Evolutionary conservation across 768 basidiomycete species (phyloP).

Genomic region (Serendipita sp.): DNA sequence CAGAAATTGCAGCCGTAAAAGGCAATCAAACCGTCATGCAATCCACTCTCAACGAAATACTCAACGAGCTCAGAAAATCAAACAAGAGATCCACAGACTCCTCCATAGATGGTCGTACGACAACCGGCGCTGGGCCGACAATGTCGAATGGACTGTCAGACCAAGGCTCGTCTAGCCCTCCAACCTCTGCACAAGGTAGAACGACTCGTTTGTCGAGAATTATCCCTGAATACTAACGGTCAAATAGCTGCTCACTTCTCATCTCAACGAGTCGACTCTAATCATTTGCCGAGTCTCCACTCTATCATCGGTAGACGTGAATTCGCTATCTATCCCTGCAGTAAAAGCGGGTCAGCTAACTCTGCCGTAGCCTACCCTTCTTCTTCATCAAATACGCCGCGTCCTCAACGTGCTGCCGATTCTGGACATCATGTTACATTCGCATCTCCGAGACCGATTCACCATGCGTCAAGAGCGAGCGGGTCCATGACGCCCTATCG

Average conservation of each 20-base stretch:
- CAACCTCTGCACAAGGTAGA: background rate
- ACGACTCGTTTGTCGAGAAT: background rate
- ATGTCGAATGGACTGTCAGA: conserved; percentile 4
- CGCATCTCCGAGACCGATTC: background rate
- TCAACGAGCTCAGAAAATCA: conserved; percentile 11
- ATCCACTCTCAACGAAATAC: conserved; percentile 10
- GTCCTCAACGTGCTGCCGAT: background rate
- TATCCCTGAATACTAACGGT: background rate
- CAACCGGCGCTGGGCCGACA: background rate
- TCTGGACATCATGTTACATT: conserved; percentile 2
- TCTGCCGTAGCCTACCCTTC: background rate
- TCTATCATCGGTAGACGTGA: conserved; percentile 1
- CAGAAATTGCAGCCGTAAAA: background rate
- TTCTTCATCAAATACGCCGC: background rate
- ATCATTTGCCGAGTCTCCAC: background rate
- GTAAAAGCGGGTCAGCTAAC: background rate
- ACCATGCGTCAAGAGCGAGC: background rate
- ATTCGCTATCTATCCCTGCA: background rate
- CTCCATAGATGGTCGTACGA: background rate
- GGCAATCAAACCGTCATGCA: conserved; percentile 9
- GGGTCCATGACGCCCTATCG: conserved; percentile 4
- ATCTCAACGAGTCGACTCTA: conserved; percentile 1
- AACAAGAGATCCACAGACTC: conserved; percentile 1
- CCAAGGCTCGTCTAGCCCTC: background rate
- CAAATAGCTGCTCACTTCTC: background rate